Percentiles rank a stretch among this genome's conserved stretches.
phyloP scores from a whole-genome alignment of 352 stramenopile genomes.

The Phytophthora uliginosa region DNA sequence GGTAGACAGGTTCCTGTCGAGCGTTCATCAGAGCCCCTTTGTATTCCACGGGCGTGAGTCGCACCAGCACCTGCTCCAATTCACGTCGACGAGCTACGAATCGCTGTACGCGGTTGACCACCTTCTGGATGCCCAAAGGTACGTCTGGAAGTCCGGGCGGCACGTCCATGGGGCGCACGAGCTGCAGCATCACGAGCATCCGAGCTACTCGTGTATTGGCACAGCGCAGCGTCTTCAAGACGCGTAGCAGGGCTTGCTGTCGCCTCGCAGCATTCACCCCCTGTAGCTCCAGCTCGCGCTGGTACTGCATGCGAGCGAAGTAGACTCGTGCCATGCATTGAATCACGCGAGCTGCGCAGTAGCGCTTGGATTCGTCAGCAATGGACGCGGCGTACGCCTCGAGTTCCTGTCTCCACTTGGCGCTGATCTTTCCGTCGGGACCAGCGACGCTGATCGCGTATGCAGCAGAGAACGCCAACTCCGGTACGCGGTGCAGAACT shows the following conservation, averaged over 20 bases:
- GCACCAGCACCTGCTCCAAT: constrained; percentile 58
- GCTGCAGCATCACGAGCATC: constrained; percentile 79
- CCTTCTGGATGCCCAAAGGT: constrained; percentile 65
- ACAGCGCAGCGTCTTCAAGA: constrained; percentile 62
- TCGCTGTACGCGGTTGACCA: constrained; percentile 66
- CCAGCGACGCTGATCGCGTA: constrained; percentile 43
- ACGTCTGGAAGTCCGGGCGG: constrained; percentile 63
- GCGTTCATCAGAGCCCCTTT: constrained; percentile 43
- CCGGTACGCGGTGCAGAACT: constrained; percentile 69
- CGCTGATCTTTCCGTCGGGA: constrained; percentile 48
- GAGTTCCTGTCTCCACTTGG: constrained; percentile 63
- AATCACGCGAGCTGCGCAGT: constrained; percentile 73
- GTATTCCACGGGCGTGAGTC: constrained; percentile 60
- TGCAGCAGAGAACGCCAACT: constrained; percentile 70
- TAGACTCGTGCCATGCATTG: constrained; percentile 82
- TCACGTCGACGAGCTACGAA: constrained; percentile 62
- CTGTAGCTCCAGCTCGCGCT: constrained; percentile 74
- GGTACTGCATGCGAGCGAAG: constrained; percentile 67
- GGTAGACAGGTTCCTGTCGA: constrained; percentile 27
- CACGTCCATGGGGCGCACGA: constrained; percentile 66
- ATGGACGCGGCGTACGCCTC: constrained; percentile 73
- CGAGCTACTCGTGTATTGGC: constrained; percentile 75
- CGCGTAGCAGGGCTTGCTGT: constrained; percentile 60
- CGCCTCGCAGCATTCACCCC: constrained; percentile 71
- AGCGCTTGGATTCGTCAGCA: constrained; percentile 71